Percentiles rank a stretch among this genome's conserved stretches.
phyloP scores from a whole-genome alignment of 805 yeast species.

The Priceomyces castillae region DNA sequence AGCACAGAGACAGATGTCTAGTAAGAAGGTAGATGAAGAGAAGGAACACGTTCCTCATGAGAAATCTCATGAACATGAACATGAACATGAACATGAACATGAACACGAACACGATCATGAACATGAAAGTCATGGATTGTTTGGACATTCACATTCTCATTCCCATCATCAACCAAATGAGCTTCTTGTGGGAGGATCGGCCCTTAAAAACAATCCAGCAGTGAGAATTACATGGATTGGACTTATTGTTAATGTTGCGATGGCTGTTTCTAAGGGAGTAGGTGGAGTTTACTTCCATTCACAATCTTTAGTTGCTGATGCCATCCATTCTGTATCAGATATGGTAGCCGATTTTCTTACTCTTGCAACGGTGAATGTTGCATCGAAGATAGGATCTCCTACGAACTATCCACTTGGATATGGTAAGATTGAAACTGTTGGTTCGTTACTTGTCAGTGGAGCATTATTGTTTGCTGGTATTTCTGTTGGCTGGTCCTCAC shows the following conservation, averaged over 20 bases:
- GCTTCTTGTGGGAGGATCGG: constrained; percentile 27
- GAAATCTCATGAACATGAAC: constrained; percentile 3
- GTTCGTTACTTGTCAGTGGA: constrained; percentile 83
- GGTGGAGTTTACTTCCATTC: constrained; percentile 95
- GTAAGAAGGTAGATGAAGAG: neutral
- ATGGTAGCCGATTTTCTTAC: constrained; percentile 87
- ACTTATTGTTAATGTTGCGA: constrained; percentile 72
- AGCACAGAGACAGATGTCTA: neutral
- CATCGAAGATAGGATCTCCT: constrained; percentile 55
- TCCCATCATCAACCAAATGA: constrained; percentile 46
- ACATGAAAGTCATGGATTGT: constrained; percentile 11
- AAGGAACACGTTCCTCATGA: too few relatives aligned
- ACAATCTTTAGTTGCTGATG: constrained; percentile 90
- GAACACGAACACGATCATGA: constrained; percentile 10
- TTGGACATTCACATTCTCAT: constrained; percentile 43
- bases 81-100: neutral
- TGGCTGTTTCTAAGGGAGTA: constrained; percentile 81
- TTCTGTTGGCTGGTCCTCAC: constrained; percentile 85
- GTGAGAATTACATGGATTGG: constrained; percentile 94
- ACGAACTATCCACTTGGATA: constrained; percentile 78
- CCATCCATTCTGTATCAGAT: constrained; percentile 90
- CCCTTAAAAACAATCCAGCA: constrained; percentile 63
- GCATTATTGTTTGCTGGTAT: constrained; percentile 84
- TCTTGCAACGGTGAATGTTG: constrained; percentile 79
- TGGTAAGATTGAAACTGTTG: constrained; percentile 91